These are phyloP conservation scores for Paramecium sexaurelia DNA, from an alignment of 73 alveolate genomes.

Conservation along the genomic window DNA sequence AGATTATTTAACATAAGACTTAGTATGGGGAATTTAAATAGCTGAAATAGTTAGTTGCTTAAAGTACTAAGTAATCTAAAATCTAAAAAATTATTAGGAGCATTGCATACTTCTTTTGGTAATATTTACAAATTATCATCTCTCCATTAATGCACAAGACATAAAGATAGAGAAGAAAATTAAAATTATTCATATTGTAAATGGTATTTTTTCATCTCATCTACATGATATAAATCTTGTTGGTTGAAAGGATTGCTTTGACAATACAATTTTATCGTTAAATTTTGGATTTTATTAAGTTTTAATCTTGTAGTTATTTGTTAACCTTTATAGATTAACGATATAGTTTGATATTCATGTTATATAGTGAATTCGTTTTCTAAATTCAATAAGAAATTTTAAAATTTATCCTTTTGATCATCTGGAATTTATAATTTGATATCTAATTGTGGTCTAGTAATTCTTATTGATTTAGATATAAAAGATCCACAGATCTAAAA, in stretches of 20 bases:
- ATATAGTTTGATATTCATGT: background rate
- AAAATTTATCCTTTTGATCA: background rate
- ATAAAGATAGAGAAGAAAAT: background rate
- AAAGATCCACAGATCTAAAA: background rate
- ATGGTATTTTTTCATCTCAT: background rate
- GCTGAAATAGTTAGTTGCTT: background rate
- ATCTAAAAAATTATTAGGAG: background rate
- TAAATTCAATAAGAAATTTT: background rate
- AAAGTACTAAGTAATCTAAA: background rate
- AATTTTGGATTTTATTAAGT: background rate
- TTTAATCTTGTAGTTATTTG: background rate
- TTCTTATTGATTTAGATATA: background rate
- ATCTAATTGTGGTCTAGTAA: constrained; percentile 22
- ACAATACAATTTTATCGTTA: background rate
- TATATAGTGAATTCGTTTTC: background rate
- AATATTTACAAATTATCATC: background rate
- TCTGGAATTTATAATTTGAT: background rate
- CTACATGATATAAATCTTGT: background rate
- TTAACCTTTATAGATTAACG: background rate
- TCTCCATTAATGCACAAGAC: background rate
- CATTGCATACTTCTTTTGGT: background rate
- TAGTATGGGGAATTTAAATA: background rate
- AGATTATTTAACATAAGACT: background rate
- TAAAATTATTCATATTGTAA: background rate
- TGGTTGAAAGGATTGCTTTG: background rate